Percentiles rank a stretch among this genome's conserved stretches.
Conservation (phyloP, 2,329 filamentous ascomycete genomes). For the Aspergillus arachidicola region DNA sequence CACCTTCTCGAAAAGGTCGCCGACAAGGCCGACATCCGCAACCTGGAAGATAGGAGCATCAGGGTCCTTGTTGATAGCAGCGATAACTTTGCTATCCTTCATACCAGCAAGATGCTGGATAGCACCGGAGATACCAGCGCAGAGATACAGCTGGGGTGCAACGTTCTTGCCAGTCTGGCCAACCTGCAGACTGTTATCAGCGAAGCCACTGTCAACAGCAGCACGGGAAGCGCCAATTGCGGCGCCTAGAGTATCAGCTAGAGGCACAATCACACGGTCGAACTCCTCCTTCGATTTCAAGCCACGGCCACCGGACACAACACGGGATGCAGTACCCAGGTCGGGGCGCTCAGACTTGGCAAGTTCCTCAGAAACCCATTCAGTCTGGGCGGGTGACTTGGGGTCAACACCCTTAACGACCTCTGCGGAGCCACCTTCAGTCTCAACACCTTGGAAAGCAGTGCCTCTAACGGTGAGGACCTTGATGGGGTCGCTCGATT, state of each 20-base stretch:
- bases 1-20: conserved; percentile 93
- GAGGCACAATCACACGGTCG: conserved; percentile 84
- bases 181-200: conserved; percentile 97
- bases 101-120: conserved; percentile 98
- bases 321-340: conserved; percentile 81
- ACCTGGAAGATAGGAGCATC: conserved; percentile 99
- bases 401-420: conserved; percentile 84
- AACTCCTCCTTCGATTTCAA: conserved; percentile 99
- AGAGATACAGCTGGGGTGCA: conserved; percentile 91
- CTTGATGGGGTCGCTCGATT: conserved; percentile 84
- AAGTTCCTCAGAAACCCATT: conserved; percentile 94
- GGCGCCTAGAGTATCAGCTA: conserved; percentile 91
- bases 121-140: conserved; percentile 92
- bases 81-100: conserved; percentile 99
- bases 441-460: conserved; percentile 76
- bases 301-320: conserved; percentile 91
- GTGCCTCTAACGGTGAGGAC: conserved; percentile 91
- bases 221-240: conserved; percentile 93
- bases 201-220: conserved; percentile 94
- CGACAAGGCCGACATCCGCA: conserved; percentile 92
- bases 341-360: conserved; percentile 93
- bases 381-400: conserved; percentile 70
- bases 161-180: conserved; percentile 99
- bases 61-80: conserved; percentile 95
- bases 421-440: conserved; percentile 71